phyloP scores from a whole-genome alignment of 164 flowering plant species.

The Vitis rotundifolia region DNA sequence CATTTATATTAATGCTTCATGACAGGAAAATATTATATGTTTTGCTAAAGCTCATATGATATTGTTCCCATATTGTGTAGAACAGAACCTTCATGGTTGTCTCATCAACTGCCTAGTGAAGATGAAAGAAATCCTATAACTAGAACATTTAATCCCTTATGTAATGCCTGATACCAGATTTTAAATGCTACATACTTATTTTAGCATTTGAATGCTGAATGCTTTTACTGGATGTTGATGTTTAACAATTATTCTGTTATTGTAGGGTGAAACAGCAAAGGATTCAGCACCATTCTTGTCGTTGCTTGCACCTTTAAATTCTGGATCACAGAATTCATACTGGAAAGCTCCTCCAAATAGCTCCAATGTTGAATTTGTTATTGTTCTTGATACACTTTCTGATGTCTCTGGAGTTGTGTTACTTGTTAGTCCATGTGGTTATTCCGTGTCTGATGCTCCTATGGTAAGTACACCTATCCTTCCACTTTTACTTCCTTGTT shows the following conservation, averaged over 20 bases:
- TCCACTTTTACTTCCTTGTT: background rate
- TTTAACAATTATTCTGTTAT: slow-evolving; percentile 9
- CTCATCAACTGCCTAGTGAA: background rate
- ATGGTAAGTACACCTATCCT: slow-evolving; percentile 44
- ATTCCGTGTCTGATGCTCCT: slow-evolving; percentile 77
- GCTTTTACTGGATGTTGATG: slow-evolving; percentile 1
- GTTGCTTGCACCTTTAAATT: slow-evolving; percentile 68
- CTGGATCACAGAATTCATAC: slow-evolving; percentile 57
- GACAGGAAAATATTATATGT: background rate
- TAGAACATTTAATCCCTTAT: background rate
- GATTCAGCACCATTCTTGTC: slow-evolving; percentile 87
- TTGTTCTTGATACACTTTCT: slow-evolving; percentile 76
- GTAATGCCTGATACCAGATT: background rate
- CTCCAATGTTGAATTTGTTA: slow-evolving; percentile 63
- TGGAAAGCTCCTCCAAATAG: slow-evolving; percentile 82
- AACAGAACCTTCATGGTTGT: background rate
- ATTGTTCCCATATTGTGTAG: background rate
- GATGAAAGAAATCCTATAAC: background rate
- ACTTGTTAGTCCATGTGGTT: slow-evolving; percentile 94
- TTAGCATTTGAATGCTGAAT: background rate
- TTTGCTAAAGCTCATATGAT: background rate
- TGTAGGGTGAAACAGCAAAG: slow-evolving; percentile 79
- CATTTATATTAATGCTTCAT: background rate
- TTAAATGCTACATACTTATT: background rate
- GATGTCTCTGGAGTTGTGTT: slow-evolving; percentile 85